Percentiles rank a stretch among this genome's conserved stretches.
These are phyloP conservation scores for Colletotrichum filicis DNA, from an alignment of 2,329 filamentous ascomycete species.

Conservation along the genomic window DNA sequence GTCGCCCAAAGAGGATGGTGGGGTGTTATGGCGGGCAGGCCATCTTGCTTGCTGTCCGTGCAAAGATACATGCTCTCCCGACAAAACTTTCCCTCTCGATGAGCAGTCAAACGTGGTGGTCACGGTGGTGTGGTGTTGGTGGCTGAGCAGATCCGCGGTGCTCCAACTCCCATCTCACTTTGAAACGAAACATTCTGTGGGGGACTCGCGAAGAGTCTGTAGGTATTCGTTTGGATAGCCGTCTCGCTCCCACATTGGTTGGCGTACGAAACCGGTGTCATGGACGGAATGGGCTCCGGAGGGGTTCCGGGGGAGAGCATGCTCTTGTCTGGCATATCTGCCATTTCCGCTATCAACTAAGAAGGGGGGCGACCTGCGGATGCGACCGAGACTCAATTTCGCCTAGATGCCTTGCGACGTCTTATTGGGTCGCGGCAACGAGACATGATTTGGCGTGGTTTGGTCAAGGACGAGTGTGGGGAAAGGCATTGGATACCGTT, in stretches of 20 bases:
- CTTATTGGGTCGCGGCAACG: not conserved
- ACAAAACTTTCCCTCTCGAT: not conserved
- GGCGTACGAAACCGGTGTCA: conserved; percentile 20
- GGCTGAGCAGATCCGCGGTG: conserved; percentile 5
- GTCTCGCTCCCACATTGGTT: conserved; percentile 16
- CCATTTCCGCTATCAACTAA: not conserved
- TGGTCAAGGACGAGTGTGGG: not conserved
- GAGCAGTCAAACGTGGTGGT: not conserved
- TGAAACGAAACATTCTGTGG: conserved; percentile 32
- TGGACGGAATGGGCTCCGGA: conserved; percentile 18
- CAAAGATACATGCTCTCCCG: not conserved
- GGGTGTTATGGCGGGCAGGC: not conserved
- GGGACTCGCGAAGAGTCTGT: not conserved
- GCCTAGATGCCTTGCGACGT: not conserved
- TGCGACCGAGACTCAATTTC: conserved; percentile 22
- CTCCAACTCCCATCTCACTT: conserved; percentile 4
- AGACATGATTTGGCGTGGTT: conserved; percentile 5
- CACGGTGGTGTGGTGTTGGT: not conserved
- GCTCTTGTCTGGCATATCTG: not conserved
- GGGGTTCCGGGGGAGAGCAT: not conserved
- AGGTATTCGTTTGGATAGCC: not conserved
- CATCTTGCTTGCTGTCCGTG: conserved; percentile 4
- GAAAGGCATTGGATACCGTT: conserved; percentile 20
- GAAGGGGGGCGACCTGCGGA: not conserved
- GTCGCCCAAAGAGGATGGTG: conserved; percentile 14